phyloP scores from a whole-genome alignment of 2,329 filamentous ascomycete species.

The Ciborinia camelliae region DNA sequence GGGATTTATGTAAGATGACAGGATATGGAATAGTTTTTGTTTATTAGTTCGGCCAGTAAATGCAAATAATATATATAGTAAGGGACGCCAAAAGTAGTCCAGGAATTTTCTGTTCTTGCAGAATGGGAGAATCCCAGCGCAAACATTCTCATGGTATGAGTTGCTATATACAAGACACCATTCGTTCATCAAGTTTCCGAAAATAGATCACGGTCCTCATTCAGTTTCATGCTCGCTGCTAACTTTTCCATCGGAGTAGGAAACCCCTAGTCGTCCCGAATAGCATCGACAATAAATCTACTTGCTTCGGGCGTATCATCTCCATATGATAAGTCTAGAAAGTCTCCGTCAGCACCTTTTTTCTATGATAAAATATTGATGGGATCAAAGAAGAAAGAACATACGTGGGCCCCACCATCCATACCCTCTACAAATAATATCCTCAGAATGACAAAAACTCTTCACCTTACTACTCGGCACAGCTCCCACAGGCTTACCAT shows the following conservation, averaged over 20 bases:
- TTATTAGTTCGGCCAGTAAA: not conserved
- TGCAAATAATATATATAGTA: not conserved
- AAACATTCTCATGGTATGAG: not conserved
- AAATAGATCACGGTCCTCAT: not conserved
- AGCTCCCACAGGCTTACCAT: not conserved
- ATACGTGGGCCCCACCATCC: conserved; percentile 10
- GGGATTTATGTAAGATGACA: not conserved
- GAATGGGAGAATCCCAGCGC: not conserved
- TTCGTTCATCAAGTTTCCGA: not conserved
- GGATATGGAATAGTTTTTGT: not conserved
- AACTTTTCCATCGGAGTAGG: no score
- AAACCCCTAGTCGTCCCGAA: not conserved
- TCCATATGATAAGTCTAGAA: conserved; percentile 42
- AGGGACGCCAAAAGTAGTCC: not conserved
- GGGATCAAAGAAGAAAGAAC: not conserved
- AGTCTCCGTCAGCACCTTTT: conserved; percentile 42
- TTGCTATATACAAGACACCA: not conserved
- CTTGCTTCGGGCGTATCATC: conserved; percentile 40
- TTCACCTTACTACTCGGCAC: not conserved
- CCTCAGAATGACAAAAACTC: conserved; percentile 20
- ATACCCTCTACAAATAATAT: not conserved
- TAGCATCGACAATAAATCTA: conserved; percentile 34
- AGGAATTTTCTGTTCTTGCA: not conserved
- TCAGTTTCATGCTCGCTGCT: not conserved
- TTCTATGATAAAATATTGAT: no score